Percentiles rank a stretch among this genome's conserved stretches.
phyloP scores from a whole-genome alignment of 2,329 filamentous ascomycete species.

The Blastomyces emzantsi region DNA sequence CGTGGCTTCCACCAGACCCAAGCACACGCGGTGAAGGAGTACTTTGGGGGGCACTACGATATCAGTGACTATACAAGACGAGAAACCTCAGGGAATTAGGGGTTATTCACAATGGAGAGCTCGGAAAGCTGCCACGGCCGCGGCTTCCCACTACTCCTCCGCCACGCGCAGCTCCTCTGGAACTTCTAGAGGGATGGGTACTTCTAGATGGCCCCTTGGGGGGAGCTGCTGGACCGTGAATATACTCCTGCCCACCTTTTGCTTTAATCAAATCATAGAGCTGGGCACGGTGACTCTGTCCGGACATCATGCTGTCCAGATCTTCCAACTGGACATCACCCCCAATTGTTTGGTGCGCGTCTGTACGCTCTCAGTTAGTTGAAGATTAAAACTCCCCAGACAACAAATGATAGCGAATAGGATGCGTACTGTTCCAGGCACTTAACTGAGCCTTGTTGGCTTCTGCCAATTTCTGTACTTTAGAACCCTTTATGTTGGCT shows the following conservation, averaged over 20 bases:
- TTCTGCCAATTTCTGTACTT: slow-evolving; percentile 22
- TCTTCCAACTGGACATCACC: slow-evolving; percentile 26
- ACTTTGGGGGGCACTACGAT: neutral
- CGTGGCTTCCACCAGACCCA: neutral
- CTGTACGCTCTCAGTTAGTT: slow-evolving; percentile 18
- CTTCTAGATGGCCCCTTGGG: neutral
- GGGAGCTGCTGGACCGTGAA: neutral
- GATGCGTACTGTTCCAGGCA: slow-evolving; percentile 28
- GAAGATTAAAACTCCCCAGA: slow-evolving; percentile 1
- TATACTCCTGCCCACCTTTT: slow-evolving; percentile 16
- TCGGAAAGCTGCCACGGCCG: slow-evolving; percentile 11
- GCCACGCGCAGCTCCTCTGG: slow-evolving; percentile 18
- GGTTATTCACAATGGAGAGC: neutral
- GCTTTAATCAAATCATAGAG: slow-evolving; percentile 20
- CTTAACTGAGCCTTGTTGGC: slow-evolving; percentile 22
- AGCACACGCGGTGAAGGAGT: neutral
- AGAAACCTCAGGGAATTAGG: neutral
- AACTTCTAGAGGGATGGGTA: slow-evolving; percentile 1
- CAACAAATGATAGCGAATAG: neutral
- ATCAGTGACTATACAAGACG: neutral
- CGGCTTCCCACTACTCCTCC: slow-evolving; percentile 22
- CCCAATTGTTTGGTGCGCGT: slow-evolving; percentile 23
- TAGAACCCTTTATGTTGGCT: slow-evolving; percentile 25
- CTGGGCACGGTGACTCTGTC: slow-evolving; percentile 31
- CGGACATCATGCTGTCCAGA: slow-evolving; percentile 27